A percentile compares a stretch with the other conserved stretches of the same genome.
Evolutionary conservation across 2,329 filamentous ascomycete species (phyloP).

Genomic region (Cephalotrichum gorgonifer): DNA sequence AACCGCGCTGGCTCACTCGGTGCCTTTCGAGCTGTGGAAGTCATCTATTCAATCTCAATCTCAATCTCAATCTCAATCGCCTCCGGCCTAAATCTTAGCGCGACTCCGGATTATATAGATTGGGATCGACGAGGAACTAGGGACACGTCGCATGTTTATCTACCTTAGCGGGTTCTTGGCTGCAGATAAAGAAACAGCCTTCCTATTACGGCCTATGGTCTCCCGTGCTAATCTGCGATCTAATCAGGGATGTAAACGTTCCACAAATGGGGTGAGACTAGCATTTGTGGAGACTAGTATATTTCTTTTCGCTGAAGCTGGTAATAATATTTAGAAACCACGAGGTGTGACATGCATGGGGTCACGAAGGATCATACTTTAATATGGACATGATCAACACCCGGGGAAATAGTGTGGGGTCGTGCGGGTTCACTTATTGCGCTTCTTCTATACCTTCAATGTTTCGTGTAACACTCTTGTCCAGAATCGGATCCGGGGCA

Average conservation of each 20-base stretch:
- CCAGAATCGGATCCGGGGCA: too few species aligned
- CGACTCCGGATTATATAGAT: not conserved
- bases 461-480: too few species aligned
- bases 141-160: not conserved
- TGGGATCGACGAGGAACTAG: not conserved
- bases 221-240: not conserved
- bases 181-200: not conserved
- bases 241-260: not conserved
- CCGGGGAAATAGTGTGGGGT: too few species aligned
- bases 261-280: too few species aligned
- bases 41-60: too few species aligned
- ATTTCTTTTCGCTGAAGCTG: not conserved
- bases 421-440: too few species aligned
- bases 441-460: too few species aligned
- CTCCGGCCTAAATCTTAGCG: not conserved
- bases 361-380: not conserved
- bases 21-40: not conserved
- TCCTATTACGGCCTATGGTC: not conserved
- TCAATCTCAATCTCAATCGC: not conserved
- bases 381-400: not conserved
- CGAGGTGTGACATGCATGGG: not conserved
- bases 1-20: not conserved
- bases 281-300: not conserved
- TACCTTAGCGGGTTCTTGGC: not conserved
- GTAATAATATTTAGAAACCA: not conserved